phyloP scores from a whole-genome alignment of 768 basidiomycete genomes.

The Hericium rajendrae region DNA sequence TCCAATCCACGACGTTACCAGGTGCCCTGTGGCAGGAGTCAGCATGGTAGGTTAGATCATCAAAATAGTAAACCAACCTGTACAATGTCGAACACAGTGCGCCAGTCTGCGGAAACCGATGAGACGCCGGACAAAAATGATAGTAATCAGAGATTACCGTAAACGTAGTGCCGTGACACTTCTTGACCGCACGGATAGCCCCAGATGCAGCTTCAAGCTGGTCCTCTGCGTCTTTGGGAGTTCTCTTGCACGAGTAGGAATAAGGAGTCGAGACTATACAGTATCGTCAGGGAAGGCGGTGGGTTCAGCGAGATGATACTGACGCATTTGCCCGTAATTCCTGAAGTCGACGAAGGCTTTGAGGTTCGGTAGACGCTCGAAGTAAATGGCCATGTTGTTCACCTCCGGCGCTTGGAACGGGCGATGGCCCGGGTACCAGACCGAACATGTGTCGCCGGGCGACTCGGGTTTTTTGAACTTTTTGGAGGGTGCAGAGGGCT shows the following conservation, averaged over 20 bases:
- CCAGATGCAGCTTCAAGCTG: constrained; percentile 64
- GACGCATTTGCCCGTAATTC: constrained; percentile 78
- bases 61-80: constrained; percentile 12
- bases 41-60: not conserved
- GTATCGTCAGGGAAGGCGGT: not conserved
- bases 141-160: constrained; percentile 25
- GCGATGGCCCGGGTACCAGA: constrained; percentile 66
- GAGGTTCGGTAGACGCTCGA: constrained; percentile 42
- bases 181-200: constrained; percentile 45
- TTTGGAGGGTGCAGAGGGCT: constrained; percentile 18
- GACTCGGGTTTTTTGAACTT: constrained; percentile 4
- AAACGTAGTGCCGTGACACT: constrained; percentile 47
- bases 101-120: constrained; percentile 27
- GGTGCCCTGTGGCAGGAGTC: constrained; percentile 28
- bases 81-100: constrained; percentile 38
- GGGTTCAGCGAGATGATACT: not conserved
- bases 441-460: constrained; percentile 50
- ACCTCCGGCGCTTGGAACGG: constrained; percentile 74
- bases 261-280: constrained; percentile 65
- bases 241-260: constrained; percentile 55
- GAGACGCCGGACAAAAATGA: not conserved
- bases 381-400: constrained; percentile 62
- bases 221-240: constrained; percentile 66
- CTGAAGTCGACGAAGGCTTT: constrained; percentile 66
- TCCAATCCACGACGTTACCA: constrained; percentile 60